Percentiles rank a stretch among this genome's conserved stretches.
These are phyloP conservation scores for Tolypocladium ovalisporum DNA, from an alignment of 2,329 filamentous ascomycete species.

Conservation along the genomic window DNA sequence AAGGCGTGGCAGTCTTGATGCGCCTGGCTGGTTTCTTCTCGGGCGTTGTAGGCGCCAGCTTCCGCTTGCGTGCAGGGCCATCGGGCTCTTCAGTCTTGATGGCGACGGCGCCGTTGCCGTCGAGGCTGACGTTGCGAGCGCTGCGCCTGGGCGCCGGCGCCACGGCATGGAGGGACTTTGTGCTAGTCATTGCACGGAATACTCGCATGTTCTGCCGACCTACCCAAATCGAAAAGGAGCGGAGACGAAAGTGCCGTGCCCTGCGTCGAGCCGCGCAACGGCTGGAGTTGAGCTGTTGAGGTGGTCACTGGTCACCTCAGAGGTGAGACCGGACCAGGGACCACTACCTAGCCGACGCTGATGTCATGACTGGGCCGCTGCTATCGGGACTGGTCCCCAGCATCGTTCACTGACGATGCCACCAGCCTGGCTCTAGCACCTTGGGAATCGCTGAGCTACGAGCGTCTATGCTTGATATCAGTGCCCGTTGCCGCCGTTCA, in stretches of 20 bases:
- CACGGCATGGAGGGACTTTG: neutral
- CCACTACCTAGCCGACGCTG: too few species aligned
- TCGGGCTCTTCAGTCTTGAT: neutral
- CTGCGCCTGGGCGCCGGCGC: conserved; percentile 4
- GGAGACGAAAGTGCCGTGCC: neutral
- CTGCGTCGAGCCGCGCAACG: neutral
- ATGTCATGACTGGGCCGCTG: neutral
- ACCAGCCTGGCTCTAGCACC: neutral
- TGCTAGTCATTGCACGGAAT: neutral
- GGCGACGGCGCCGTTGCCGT: neutral
- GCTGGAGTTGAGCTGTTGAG: neutral
- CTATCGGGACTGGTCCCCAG: neutral
- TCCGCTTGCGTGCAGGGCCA: neutral
- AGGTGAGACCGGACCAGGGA: neutral
- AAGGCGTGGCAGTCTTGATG: neutral
- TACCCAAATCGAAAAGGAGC: too few species aligned
- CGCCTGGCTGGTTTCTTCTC: neutral
- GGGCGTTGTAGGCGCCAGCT: neutral
- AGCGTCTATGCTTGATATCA: neutral
- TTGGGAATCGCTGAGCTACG: neutral
- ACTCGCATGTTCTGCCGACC: neutral
- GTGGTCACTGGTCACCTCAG: too few species aligned
- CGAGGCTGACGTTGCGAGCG: conserved; percentile 5
- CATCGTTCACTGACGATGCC: neutral
- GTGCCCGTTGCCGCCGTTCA: too few species aligned